A percentile compares a stretch with the other conserved stretches of the same genome.
Evolutionary conservation across 2,329 filamentous ascomycete species (phyloP).

Genomic region (Emergomyces pasteurianus): DNA sequence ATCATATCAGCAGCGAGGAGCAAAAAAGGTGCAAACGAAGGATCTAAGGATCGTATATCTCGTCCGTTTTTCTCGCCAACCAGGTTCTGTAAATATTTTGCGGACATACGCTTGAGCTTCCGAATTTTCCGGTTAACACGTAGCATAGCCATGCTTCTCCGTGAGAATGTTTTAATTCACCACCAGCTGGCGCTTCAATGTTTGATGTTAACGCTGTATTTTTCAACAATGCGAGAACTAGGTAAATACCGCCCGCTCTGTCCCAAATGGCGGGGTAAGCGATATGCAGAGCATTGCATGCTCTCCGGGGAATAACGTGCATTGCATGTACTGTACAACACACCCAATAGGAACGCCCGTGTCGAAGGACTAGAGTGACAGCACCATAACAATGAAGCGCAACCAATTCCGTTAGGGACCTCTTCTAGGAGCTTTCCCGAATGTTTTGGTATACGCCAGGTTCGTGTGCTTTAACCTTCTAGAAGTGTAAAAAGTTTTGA

Average conservation of each 20-base stretch:
- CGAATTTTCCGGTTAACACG: constrained; percentile 53
- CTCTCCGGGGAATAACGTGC: background rate
- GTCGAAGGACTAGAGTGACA: constrained; percentile 45
- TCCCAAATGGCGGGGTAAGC: background rate
- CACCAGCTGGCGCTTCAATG: background rate
- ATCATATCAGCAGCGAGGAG: background rate
- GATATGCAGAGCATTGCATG: background rate
- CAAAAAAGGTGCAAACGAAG: background rate
- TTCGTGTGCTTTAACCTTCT: too few relatives aligned
- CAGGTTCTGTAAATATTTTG: constrained; percentile 42
- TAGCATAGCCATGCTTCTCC: constrained; percentile 70
- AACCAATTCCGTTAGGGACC: constrained; percentile 31
- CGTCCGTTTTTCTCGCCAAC: constrained; percentile 28
- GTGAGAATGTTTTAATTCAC: constrained; percentile 49
- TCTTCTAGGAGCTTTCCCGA: constrained; percentile 29
- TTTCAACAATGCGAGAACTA: background rate
- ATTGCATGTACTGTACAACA: constrained; percentile 9
- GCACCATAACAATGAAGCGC: constrained; percentile 53
- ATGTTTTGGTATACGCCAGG: too few relatives aligned
- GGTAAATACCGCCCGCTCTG: background rate
- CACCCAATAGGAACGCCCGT: constrained; percentile 47
- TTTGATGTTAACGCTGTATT: background rate
- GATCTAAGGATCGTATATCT: background rate
- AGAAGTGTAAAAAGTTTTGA: too few relatives aligned
- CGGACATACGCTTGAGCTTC: constrained; percentile 44